Base-by-base conservation (phyloP, 805 yeast species). In the Candida dajiaensis region DNA sequence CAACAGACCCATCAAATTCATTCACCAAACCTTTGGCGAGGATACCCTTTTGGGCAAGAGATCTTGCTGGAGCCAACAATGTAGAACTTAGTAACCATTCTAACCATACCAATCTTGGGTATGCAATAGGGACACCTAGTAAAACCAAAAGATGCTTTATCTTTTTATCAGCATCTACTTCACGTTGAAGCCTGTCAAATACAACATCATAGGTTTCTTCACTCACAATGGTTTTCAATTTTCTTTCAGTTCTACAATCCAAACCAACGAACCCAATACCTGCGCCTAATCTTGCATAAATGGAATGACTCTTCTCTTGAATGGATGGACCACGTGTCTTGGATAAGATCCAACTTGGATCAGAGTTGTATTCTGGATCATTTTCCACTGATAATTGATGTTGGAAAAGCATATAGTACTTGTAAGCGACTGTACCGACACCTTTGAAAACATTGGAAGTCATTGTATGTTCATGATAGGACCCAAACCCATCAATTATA, bases 401-500 rank as follows among this genome's bases (percentile, higher is more conserved):
- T 70, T 92, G 98, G 70, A 92, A 92, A 19, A 94, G 65, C 85
- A 89, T 76, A 65, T 94, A 92, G 66, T 85, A 90, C 59, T 81
- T 81, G 70, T 79, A 88, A 2, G 98, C 97, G 12, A 78, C 67
- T 49, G 75, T 74, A 10, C 98, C 98, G 28, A 92, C 75, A 12
- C 83, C 78, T 47, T 66, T 62, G 62, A 92, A 87, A 9, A 87
- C 76, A 1, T 79, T 81, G 36, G 80, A 77, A 3, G 57, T 56
- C 96, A 89, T 89, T 29, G 96, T 87, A 1, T 65, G 47, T 53
- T 89, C 85, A 42, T 74, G 72, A 64, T 92, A 92, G 0, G 96
- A 86, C 2, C 98, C 99, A 67, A 80, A 92, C 3, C 98, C 99
- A 62, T 92, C 99, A 54, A 94, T 90, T 44, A 92, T 87, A 64